A percentile compares a stretch with the other conserved stretches of the same genome.
Evolutionary conservation across 2,329 filamentous ascomycete genomes (phyloP).

Genomic region (Fusarium lateritium): DNA sequence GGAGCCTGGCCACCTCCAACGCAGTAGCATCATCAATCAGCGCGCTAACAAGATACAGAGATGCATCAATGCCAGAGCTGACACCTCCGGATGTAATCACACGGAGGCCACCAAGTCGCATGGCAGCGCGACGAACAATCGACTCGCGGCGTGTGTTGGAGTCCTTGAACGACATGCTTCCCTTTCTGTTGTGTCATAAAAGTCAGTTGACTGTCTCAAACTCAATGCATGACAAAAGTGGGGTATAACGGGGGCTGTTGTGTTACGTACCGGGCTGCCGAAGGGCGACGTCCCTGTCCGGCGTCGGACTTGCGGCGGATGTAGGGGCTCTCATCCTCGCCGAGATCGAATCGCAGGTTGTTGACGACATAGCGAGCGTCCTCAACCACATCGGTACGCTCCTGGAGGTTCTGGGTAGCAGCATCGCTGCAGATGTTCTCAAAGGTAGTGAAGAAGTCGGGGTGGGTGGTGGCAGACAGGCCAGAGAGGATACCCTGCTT

Average conservation of each 20-base stretch:
- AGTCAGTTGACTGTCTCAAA: slow-evolving; percentile 47
- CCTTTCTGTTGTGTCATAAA: slow-evolving; percentile 71
- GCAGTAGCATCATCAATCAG: slow-evolving; percentile 84
- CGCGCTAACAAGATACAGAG: slow-evolving; percentile 87
- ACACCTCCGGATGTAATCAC: slow-evolving; percentile 87
- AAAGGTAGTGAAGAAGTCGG: slow-evolving; percentile 83
- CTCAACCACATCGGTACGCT: slow-evolving; percentile 87
- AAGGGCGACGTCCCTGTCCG: slow-evolving; percentile 67
- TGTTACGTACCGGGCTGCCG: slow-evolving; percentile 70
- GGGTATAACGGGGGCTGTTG: slow-evolving; percentile 34
- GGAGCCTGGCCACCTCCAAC: slow-evolving; percentile 78
- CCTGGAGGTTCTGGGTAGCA: slow-evolving; percentile 76
- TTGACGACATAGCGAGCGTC: slow-evolving; percentile 89
- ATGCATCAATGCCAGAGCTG: slow-evolving; percentile 85
- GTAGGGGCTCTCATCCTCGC: slow-evolving; percentile 87
- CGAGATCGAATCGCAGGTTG: slow-evolving; percentile 89
- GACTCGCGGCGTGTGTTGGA: slow-evolving; percentile 83
- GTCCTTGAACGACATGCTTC: slow-evolving; percentile 85
- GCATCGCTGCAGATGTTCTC: slow-evolving; percentile 86
- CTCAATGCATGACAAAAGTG: slow-evolving; percentile 44
- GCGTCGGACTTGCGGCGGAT: slow-evolving; percentile 81
- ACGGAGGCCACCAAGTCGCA: slow-evolving; percentile 78
- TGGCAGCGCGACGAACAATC: slow-evolving; percentile 81
- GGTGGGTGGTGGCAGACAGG: slow-evolving; percentile 85
- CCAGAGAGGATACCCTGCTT: slow-evolving; percentile 83